Evolutionary conservation across 331 rosid species (phyloP).

Genomic region (Malus hybrid): DNA sequence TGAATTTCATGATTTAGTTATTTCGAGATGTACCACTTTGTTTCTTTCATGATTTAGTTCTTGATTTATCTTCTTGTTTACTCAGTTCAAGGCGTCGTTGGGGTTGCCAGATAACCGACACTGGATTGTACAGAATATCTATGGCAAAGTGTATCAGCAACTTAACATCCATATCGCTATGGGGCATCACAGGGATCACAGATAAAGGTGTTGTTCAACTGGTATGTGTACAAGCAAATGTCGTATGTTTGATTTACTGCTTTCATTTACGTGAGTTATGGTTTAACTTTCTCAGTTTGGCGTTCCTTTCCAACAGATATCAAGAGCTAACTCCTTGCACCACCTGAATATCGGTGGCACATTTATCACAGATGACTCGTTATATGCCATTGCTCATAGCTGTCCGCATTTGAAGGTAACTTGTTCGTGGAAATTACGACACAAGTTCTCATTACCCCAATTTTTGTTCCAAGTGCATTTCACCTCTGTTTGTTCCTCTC

Average conservation of each 20-base stretch:
- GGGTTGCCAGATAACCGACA: conserved; percentile 84
- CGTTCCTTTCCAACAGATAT: conserved; percentile 38
- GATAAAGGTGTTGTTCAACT: conserved; percentile 81
- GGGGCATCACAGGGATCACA: conserved; percentile 95
- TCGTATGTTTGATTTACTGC: too few species aligned
- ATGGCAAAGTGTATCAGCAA: conserved; percentile 59
- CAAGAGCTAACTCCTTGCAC: conserved; percentile 61
- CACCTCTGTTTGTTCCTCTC: not conserved
- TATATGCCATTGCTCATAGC: conserved; percentile 52
- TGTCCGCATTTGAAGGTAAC: conserved; percentile 77
- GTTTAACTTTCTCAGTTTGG: not conserved
- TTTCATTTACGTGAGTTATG: too few species aligned
- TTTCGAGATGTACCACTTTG: not conserved
- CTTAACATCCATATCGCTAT: conserved; percentile 73
- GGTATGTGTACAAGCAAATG: conserved; percentile 32
- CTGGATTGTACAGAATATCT: conserved; percentile 63
- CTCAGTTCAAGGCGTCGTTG: conserved; percentile 87
- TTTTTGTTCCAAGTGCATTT: not conserved
- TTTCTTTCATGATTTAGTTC: not conserved
- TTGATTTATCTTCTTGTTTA: not conserved
- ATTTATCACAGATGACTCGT: conserved; percentile 83
- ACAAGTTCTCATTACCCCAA: not conserved
- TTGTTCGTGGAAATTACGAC: not conserved
- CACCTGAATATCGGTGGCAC: conserved; percentile 90
- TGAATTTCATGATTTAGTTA: too few species aligned